Conservation (phyloP, 2,329 filamentous ascomycete genomes). For the Diaporthe humulicola region DNA sequence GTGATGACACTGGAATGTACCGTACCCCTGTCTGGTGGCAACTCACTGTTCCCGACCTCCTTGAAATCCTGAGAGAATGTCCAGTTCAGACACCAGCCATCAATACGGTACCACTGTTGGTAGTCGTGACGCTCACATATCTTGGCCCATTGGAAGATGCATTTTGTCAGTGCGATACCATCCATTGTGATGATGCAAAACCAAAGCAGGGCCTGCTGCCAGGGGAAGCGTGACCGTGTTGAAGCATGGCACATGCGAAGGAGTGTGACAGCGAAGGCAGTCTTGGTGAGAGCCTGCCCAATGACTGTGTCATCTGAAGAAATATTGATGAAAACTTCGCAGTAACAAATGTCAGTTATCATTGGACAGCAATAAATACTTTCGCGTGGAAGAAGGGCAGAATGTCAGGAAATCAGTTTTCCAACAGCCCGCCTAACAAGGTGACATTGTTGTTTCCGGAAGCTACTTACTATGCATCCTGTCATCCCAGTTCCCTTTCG, state of each 20-base stretch:
- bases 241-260: conserved; percentile 53
- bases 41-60: conserved; percentile 63
- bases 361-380: not conserved
- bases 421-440: too few species aligned
- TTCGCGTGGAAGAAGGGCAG: not conserved
- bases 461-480: conserved; percentile 57
- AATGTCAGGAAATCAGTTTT: not conserved
- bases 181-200: conserved; percentile 65
- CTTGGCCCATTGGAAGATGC: conserved; percentile 63
- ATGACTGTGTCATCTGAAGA: conserved; percentile 54
- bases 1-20: not conserved
- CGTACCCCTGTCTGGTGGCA: too few species aligned
- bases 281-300: conserved; percentile 53
- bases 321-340: conserved; percentile 58
- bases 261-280: conserved; percentile 54
- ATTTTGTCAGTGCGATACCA: conserved; percentile 60
- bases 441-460: not conserved
- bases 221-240: conserved; percentile 48
- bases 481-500: conserved; percentile 61
- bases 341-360: not conserved
- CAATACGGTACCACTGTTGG: conserved; percentile 60
- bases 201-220: conserved; percentile 59
- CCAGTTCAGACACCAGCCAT: conserved; percentile 57
- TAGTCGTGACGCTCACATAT: conserved; percentile 58
- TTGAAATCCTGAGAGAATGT: conserved; percentile 59